Evolutionary conservation across 2,329 filamentous ascomycete species (phyloP), one percentile per base, ranked within the genome.

Genomic region (Xylaria sp.): DNA sequence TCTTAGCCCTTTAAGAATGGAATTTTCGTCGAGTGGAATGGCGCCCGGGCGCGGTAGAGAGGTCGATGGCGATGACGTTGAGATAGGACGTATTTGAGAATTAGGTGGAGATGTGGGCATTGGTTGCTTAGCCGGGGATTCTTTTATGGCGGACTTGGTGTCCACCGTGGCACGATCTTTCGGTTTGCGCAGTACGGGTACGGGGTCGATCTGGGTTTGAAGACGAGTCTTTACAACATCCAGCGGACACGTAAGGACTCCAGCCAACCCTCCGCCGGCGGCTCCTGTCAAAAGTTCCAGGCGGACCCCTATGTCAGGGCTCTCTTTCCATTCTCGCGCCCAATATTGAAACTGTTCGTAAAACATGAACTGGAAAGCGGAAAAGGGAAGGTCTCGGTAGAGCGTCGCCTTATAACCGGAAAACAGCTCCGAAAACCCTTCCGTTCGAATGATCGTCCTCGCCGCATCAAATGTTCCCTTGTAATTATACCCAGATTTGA

Each of bases 171-270:
- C 25, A 55, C 70, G 75, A 64, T 74, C 75, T 69, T 76, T 77
- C 18, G 74, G 54, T 39, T 76, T 74, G 41, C 73, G 74, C 28
- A 66, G 72, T 34, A 61, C 78, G 64, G 76, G 78, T 18, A 69
- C 75, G 0, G 84, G 77, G 67, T 86, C 83, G 66, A 97, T 88
- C 80, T 99, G 96, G 0, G 96, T 99, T 81, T 99, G 97, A 41
- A 98, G 91, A 63, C 96, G 88, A 0, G 96, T 99, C 83, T 99
- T 99, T 70, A 99, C 95, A 6, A 99, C 96, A 77, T 99, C 96
- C 72, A 99, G 88, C 0, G 96, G 96, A 77, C 96, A 98, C 1
- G 96, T 99, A 15, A 99, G 90, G 8, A 97, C 92, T 62, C 96
- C 96, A 0, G 96, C 96, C 80, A 98, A 89, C 48, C 95, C 95